These are phyloP conservation scores for Fragilariopsis cylindrus DNA, from an alignment of 108 stramenopile species.

Conservation along the genomic window DNA sequence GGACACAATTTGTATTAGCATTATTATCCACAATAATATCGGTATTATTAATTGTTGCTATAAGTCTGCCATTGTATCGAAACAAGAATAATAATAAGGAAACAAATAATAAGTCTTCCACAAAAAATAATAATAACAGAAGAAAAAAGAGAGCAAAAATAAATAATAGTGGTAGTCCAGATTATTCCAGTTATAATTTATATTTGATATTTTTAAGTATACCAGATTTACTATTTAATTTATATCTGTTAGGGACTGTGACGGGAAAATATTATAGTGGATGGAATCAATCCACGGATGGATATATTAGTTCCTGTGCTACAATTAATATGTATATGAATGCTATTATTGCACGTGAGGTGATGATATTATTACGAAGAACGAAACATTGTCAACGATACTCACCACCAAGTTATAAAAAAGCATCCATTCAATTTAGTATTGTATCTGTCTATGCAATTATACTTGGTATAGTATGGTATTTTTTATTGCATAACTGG, in stretches of 20 bases:
- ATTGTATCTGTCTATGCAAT: background rate
- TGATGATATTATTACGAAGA: constrained; percentile 4
- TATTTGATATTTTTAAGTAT: constrained; percentile 5
- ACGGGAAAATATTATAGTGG: background rate
- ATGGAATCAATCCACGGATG: background rate
- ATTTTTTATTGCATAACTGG: background rate
- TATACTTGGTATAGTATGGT: background rate
- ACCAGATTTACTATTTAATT: background rate
- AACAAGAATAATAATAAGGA: background rate
- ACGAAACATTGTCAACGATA: background rate
- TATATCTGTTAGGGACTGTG: constrained; percentile 1
- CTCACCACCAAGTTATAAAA: background rate
- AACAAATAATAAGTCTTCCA: background rate
- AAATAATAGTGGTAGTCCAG: background rate
- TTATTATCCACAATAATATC: background rate
- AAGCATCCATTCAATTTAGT: background rate
- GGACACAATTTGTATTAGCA: constrained; percentile 9
- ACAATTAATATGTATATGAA: constrained; percentile 1
- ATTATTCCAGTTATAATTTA: constrained; percentile 7
- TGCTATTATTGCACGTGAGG: constrained; percentile 5
- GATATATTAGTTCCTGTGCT: background rate
- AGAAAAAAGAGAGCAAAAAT: background rate
- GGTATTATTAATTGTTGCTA: background rate
- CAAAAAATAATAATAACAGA: background rate
- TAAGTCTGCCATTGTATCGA: background rate